phyloP scores from a whole-genome alignment of 1,284 basidiomycete species.

The Microbotryum saponariae region DNA sequence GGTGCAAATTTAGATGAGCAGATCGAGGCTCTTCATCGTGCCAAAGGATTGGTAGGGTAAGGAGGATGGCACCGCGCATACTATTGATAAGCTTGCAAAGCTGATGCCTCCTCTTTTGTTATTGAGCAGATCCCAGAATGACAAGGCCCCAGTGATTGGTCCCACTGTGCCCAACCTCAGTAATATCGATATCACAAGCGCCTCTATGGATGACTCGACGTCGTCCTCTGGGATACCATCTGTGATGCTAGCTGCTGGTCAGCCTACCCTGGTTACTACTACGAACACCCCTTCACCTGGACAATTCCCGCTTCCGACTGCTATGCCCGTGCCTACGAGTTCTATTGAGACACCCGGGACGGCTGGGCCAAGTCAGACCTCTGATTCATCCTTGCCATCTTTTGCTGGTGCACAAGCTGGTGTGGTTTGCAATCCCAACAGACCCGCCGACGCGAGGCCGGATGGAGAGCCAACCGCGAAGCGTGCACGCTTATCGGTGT shows the following conservation, averaged over 20 bases:
- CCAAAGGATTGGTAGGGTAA: slow-evolving; percentile 57
- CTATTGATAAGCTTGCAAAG: not conserved
- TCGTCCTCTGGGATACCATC: slow-evolving; percentile 39
- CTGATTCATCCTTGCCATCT: too few species aligned
- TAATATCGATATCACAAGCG: not conserved
- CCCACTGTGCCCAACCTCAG: slow-evolving; percentile 18
- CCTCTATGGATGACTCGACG: slow-evolving; percentile 42
- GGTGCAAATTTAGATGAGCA: slow-evolving; percentile 90
- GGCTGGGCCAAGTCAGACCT: too few species aligned
- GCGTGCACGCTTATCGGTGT: slow-evolving; percentile 68
- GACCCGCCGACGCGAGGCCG: slow-evolving; percentile 45
- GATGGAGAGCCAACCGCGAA: slow-evolving; percentile 61
- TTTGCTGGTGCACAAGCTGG: too few species aligned
- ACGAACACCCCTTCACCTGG: not conserved
- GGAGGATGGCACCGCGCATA: not conserved
- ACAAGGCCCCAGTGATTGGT: slow-evolving; percentile 35
- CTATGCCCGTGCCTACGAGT: too few species aligned
- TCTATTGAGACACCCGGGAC: too few species aligned
- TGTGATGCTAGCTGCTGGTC: slow-evolving; percentile 42
- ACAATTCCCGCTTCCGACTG: slow-evolving; percentile 16
- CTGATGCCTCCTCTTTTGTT: not conserved
- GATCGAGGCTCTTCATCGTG: slow-evolving; percentile 83
- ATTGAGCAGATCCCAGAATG: slow-evolving; percentile 29
- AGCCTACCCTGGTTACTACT: slow-evolving; percentile 1
- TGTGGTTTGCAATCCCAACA: not conserved